Base-by-base conservation (phyloP, 176 grass and related monocot species). In the Oryza nivara region DNA sequence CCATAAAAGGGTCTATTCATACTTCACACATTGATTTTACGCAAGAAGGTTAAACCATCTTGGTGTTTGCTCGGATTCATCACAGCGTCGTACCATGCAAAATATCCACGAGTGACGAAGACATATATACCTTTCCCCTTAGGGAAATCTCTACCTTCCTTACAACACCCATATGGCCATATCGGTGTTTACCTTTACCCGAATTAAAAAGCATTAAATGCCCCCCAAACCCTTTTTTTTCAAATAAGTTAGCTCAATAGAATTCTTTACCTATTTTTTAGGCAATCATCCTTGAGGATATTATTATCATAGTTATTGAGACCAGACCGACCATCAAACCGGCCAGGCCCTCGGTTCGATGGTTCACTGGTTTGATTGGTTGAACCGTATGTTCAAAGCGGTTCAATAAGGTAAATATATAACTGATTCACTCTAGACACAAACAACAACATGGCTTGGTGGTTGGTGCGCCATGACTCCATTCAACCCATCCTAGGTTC, bases 41-140 rank as follows among this genome's bases (percentile, higher is more conserved):
- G 6, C 19, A 58, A 58, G 54, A 58, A 58, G 54, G 54, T n/a
- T 58, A 58, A n/a, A 58, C 54, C 54, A 58, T 58, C 54, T 56
- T 56, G 51, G 70, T 46, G 70, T 26, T 47, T 22, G 70, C 22
- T 47, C 15, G 25, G 38, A 48, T 47, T 15, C n/a, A 26, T 48
- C 20, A 26, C 4, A 13, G 2, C 20, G 45, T 0, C 9, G 9
- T 46, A 4, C 54, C 54, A 25, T 43, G n/a, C n/a, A 73, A 73
- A 48, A 73, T 47, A 43, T 15, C 11, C 41, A 44, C 12, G 20
- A 47, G 9, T 14, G 5, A 14, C 20, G 4, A 46, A 73, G 40
- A 72, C 41, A 72, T 25, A 72, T 72, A 72, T 72, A 46, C 14
- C 38, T 70, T 70, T 40, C 68, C 35, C 34, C 36, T 44, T 44